Base-by-base conservation (phyloP, 139 green algal genomes). In the Closterium sp. region DNA sequence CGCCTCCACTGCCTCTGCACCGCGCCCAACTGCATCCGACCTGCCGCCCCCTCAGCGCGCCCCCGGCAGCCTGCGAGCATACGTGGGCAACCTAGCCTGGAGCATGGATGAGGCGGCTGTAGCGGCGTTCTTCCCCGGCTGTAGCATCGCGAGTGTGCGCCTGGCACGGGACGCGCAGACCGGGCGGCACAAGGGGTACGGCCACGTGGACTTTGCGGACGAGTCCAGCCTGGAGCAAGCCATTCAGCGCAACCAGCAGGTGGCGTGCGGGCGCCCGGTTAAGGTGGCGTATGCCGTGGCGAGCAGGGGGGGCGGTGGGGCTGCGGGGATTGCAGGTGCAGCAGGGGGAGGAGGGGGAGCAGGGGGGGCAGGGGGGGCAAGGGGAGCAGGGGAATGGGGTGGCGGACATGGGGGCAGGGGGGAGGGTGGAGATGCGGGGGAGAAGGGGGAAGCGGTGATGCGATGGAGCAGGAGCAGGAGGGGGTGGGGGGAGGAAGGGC, bases 161-260 rank as follows among this genome's bases (percentile, higher is more conserved):
- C 81, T 92, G 38, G 91, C 88, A 30, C 55, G n/a, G 23, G 88
- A 94, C 31, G 90, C 89, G 32, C 76, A 92, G 23, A 94, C 91
- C 84, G 88, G 88, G 25, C 76, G 90, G 31, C 89, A 90, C 38
- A 91, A 90, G 76, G 91, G 91, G 32, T 94, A 88, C 69, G 91
- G 85, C 31, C 91, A 94, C 89, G 84, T 91, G 32, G 91, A 93
- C 38, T 91, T 93, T 33, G 91, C 34, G 32, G 83, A 43, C 16
- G 91, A 93, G 43, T 12, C 21, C 12, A 69, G 43, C 9, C 3
- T 69, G 43, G 43, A 69, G 43, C 5, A 16, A 16, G 43, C 43
- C 12, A 69, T 69, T 69, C 12, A 28, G 9, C 21, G 43, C 12
- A 69, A 69, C 23, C 43, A 69, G 43, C 43, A 69, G 43, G 43